Evolutionary conservation across 108 stramenopile genomes (phyloP).

Genomic region (Asterionellopsis glacialis): DNA sequence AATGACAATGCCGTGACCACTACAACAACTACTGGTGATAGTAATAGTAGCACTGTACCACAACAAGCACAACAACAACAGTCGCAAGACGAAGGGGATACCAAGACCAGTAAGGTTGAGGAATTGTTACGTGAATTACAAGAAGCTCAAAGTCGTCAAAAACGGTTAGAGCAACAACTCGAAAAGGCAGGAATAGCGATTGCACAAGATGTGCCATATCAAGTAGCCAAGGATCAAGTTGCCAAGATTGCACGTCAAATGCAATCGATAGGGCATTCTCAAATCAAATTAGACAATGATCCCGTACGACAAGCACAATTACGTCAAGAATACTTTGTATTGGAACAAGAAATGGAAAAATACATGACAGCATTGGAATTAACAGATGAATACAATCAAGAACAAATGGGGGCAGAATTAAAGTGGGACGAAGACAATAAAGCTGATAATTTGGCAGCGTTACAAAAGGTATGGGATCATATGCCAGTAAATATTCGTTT

Average conservation of each 20-base stretch:
- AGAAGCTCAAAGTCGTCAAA: conserved; percentile 20
- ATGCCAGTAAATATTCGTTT: conserved; percentile 24
- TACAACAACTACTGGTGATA: no score
- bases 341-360: conserved; percentile 21
- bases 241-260: conserved; percentile 7
- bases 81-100: no score
- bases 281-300: not conserved
- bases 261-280: conserved; percentile 11
- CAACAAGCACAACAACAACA: no score
- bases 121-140: conserved; percentile 23
- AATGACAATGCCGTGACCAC: no score
- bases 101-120: conserved; percentile 1
- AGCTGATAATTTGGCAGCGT: conserved; percentile 10
- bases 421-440: conserved; percentile 6
- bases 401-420: conserved; percentile 7
- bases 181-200: conserved; percentile 14
- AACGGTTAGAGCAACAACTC: conserved; percentile 18
- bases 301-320: conserved; percentile 11
- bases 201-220: conserved; percentile 23
- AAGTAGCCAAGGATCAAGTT: conserved; percentile 18
- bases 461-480: conserved; percentile 10
- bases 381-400: conserved; percentile 19
- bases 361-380: conserved; percentile 16
- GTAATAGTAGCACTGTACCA: no score
- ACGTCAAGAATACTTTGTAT: conserved; percentile 17